Base-by-base conservation (phyloP, 2,329 filamentous ascomycete genomes). In the Trichoderma atrobrunneum region DNA sequence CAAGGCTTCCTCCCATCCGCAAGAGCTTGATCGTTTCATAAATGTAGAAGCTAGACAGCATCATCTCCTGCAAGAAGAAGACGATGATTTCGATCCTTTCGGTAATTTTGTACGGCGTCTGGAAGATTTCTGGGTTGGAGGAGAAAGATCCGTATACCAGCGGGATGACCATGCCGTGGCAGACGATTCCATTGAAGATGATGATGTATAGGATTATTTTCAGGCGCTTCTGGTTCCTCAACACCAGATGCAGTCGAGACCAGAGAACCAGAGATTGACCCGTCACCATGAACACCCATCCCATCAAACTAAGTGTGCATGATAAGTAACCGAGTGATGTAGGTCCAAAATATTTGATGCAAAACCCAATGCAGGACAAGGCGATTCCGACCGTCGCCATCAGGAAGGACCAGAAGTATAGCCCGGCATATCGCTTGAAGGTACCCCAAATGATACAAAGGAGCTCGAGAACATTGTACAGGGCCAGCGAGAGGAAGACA, bases 241-340 rank as follows among this genome's bases (percentile, higher is more conserved):
- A 80, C 16, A 91, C 84, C 3, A 91, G 82, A 76, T 90, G 88
- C 0, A 91, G 83, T 3, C 89, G 85, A 2, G 88, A 90, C 80
- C 88, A 91, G 2, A 91, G 81, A 1, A 91, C 88, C 8, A 90
- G 75, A 0, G 86, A 85, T 76, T 90, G 87, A 0, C 88, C 89
- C 3, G 87, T 89, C 0, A 90, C 85, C 86, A 90, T 89, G 3
- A 72, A 74, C 5, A 76, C 74, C 78, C 79, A 79, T 16, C 77
- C 77, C 7, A 74, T 57, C 16, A 75, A 75, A 24, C 76, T 76
- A 2, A 77, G 67, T 5, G 74, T 75, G 48, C 71, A 72, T 1
- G 71, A 70, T 4, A 77, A 72, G 51, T 75, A 76, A 4, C 71
- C 71, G n/a, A 72, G 57, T 14, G 71, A 72, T 1, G 7, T 7